Percentiles rank a stretch among this genome's conserved stretches.
phyloP scores from a whole-genome alignment of 768 basidiomycete species.

The Cantharellus anzutake region DNA sequence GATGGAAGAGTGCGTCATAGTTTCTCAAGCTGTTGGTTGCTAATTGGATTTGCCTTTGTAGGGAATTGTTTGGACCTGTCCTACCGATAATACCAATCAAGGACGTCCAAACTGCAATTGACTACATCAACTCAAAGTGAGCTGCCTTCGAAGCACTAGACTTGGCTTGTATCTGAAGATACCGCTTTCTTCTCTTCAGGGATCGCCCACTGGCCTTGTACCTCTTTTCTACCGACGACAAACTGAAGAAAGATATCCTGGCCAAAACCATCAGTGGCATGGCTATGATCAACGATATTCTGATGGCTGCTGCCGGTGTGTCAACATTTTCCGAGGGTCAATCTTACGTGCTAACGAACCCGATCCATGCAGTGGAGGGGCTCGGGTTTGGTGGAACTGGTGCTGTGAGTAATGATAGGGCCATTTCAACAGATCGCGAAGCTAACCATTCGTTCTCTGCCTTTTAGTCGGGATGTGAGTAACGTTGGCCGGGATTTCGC shows the following conservation, averaged over 20 bases:
- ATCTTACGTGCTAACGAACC: background rate
- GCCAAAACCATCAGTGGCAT: constrained; percentile 36
- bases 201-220: constrained; percentile 45
- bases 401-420: constrained; percentile 1
- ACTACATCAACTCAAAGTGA: constrained; percentile 10
- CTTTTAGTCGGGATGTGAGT: constrained; percentile 48
- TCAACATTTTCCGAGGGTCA: background rate
- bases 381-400: constrained; percentile 9
- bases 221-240: constrained; percentile 34
- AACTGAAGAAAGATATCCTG: constrained; percentile 25
- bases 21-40: background rate
- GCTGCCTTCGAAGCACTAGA: background rate
- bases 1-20: constrained; percentile 19
- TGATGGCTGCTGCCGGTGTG: constrained; percentile 24
- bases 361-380: constrained; percentile 1
- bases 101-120: constrained; percentile 13
- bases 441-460: constrained; percentile 26
- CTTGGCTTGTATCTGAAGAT: background rate
- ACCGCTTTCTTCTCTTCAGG: constrained; percentile 17
- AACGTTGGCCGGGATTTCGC: background rate
- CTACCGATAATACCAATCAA: constrained; percentile 17
- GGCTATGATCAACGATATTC: constrained; percentile 38
- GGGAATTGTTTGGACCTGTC: constrained; percentile 22
- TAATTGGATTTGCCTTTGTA: background rate
- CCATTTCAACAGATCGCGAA: constrained; percentile 13